A percentile compares a stretch with the other conserved stretches of the same genome.
Conservation (phyloP, 352 stramenopile genomes). For the Pythium scleroteichum region DNA sequence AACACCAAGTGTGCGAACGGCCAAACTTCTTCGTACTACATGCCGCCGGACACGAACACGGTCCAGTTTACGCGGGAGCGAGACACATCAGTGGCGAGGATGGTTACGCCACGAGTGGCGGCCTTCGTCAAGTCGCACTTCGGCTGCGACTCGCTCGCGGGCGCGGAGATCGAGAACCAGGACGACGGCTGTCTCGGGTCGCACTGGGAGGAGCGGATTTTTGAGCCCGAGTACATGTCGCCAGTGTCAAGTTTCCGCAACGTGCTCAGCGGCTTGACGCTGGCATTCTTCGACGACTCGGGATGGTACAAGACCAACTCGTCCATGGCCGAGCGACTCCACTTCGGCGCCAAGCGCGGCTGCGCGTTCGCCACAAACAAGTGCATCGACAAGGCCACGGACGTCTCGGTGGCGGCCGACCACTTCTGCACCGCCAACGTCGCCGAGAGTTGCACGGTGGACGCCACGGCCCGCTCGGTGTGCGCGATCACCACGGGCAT, state of each 20-base stretch:
- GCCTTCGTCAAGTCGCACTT: conserved; percentile 71
- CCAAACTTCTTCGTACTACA: conserved; percentile 39
- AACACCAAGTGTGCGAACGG: conserved; percentile 55
- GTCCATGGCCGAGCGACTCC: conserved; percentile 47
- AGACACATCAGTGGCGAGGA: conserved; percentile 54
- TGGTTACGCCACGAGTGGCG: conserved; percentile 67
- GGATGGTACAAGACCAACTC: conserved; percentile 77
- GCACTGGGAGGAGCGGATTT: conserved; percentile 85
- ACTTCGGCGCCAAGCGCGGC: conserved; percentile 66
- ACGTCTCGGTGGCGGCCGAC: conserved; percentile 42
- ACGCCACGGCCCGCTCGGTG: conserved; percentile 65
- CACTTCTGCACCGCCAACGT: conserved; percentile 66
- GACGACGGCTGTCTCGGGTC: conserved; percentile 72
- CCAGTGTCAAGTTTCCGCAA: conserved; percentile 78
- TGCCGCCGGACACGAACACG: conserved; percentile 39
- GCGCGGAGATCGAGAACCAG: conserved; percentile 80
- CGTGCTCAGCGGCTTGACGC: conserved; percentile 63
- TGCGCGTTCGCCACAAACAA: conserved; percentile 67
- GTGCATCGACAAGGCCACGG: conserved; percentile 60
- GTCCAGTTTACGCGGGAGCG: conserved; percentile 59
- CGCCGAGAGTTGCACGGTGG: conserved; percentile 74
- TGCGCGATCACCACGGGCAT: conserved; percentile 50
- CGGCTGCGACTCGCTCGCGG: conserved; percentile 49
- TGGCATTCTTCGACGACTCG: conserved; percentile 84
- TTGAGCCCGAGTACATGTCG: conserved; percentile 84